Conservation (phyloP, 2,329 filamentous ascomycete species). For the Aaosphaeria arxii region DNA sequence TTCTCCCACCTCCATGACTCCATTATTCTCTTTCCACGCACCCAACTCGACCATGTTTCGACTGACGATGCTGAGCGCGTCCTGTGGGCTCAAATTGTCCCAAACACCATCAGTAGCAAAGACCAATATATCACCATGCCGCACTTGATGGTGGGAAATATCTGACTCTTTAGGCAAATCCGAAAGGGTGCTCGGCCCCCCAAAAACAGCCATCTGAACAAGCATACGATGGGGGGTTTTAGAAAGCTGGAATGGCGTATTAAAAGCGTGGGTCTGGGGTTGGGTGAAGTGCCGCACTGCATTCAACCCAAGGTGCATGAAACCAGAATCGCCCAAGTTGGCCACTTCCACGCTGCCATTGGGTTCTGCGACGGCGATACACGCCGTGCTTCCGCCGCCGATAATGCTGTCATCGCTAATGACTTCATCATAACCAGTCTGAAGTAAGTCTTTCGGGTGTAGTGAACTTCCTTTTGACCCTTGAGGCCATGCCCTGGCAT, state of each 20-base stretch:
- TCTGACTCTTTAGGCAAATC: constrained; percentile 84
- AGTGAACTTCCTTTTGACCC: constrained; percentile 41
- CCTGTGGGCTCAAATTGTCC: constrained; percentile 91
- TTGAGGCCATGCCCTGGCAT: constrained; percentile 59
- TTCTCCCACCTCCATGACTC: constrained; percentile 53
- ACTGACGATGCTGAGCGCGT: constrained; percentile 78
- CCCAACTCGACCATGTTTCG: constrained; percentile 69
- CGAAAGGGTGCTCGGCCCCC: constrained; percentile 64
- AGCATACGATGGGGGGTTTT: constrained; percentile 79
- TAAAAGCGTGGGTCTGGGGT: constrained; percentile 94
- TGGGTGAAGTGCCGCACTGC: constrained; percentile 79
- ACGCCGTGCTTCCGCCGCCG: constrained; percentile 89
- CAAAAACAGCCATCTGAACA: constrained; percentile 77
- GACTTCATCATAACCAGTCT: constrained; percentile 79
- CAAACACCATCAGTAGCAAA: constrained; percentile 94
- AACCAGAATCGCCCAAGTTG: constrained; percentile 94
- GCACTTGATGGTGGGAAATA: constrained; percentile 70
- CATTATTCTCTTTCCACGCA: constrained; percentile 66
- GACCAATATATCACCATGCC: constrained; percentile 89
- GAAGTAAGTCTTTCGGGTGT: constrained; percentile 69
- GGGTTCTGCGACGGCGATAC: constrained; percentile 72
- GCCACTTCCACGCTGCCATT: constrained; percentile 80
- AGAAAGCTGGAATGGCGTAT: constrained; percentile 92
- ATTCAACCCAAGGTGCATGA: constrained; percentile 80
- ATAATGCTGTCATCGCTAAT: constrained; percentile 68